phyloP scores from a whole-genome alignment of 768 basidiomycete species.

The Phanerodontia chrysosporium region DNA sequence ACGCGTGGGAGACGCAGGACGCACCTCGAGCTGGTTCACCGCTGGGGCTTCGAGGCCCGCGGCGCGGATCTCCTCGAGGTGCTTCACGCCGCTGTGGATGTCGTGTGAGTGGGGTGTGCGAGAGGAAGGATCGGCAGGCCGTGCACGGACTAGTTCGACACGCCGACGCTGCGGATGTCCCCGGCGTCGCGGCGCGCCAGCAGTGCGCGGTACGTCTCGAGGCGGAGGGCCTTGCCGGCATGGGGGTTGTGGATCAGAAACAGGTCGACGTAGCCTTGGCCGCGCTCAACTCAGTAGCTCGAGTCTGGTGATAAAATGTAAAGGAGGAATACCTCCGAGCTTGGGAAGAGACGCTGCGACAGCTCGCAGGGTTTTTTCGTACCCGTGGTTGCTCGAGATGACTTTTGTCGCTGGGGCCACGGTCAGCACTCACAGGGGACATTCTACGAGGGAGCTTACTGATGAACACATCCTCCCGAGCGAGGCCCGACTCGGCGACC shows the following conservation, averaged over 20 bases:
- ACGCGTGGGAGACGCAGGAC: not conserved
- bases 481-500: slow-evolving; percentile 49
- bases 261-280: slow-evolving; percentile 42
- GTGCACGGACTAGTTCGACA: slow-evolving; percentile 42
- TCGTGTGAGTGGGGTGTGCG: not conserved
- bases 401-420: slow-evolving; percentile 59
- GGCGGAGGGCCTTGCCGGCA: slow-evolving; percentile 33
- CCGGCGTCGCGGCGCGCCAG: slow-evolving; percentile 31
- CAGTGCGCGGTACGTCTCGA: slow-evolving; percentile 38
- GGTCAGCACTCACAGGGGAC: too few species aligned
- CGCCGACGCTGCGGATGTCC: slow-evolving; percentile 37
- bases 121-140: not conserved
- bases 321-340: slow-evolving; percentile 39
- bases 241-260: slow-evolving; percentile 43
- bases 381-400: slow-evolving; percentile 58
- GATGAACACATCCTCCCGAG: slow-evolving; percentile 61
- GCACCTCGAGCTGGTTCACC: slow-evolving; percentile 82
- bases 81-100: slow-evolving; percentile 52
- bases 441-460: slow-evolving; percentile 51
- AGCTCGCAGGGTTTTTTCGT: slow-evolving; percentile 56
- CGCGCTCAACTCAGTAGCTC: not conserved
- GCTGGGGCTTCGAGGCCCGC: slow-evolving; percentile 61
- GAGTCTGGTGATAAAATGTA: not conserved
- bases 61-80: slow-evolving; percentile 67
- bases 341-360: slow-evolving; percentile 58